Evolutionary conservation across 2,329 filamentous ascomycete genomes (phyloP).

Genomic region (Colletotrichum truncatum): DNA sequence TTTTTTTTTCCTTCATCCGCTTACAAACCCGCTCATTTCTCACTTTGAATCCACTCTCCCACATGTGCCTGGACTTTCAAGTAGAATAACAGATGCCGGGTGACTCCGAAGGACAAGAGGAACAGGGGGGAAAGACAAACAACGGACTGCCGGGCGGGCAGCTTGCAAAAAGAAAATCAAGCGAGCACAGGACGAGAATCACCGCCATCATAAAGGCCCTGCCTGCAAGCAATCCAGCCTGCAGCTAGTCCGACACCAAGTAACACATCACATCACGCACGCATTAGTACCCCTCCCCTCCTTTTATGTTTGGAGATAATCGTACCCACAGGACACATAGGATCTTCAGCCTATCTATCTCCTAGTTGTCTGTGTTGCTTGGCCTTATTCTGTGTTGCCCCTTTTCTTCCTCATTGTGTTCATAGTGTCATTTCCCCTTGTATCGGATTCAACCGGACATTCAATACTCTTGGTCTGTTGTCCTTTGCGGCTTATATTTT

Average conservation of each 20-base stretch:
- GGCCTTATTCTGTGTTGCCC: neutral
- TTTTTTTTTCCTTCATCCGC: neutral
- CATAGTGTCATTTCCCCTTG: neutral
- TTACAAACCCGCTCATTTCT: neutral
- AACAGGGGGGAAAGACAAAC: neutral
- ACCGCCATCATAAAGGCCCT: conserved; percentile 9
- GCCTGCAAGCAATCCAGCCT: conserved; percentile 13
- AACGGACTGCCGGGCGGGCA: neutral
- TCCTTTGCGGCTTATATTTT: neutral
- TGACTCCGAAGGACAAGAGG: neutral
- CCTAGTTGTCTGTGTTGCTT: neutral
- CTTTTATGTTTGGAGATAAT: neutral
- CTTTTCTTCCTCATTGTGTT: neutral
- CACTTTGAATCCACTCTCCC: neutral
- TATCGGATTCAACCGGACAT: neutral
- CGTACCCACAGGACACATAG: neutral
- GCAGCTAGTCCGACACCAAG: neutral
- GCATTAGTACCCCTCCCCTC: neutral
- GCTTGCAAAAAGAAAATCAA: conserved; percentile 13
- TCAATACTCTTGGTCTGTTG: neutral
- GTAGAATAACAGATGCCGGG: neutral
- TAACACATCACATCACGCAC: conserved; percentile 1
- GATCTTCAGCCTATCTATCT: neutral
- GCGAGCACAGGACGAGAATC: neutral
- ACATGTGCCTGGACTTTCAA: neutral